Evolutionary conservation across 331 rosid genomes (phyloP).

Genomic region (Rosa hybrid): DNA sequence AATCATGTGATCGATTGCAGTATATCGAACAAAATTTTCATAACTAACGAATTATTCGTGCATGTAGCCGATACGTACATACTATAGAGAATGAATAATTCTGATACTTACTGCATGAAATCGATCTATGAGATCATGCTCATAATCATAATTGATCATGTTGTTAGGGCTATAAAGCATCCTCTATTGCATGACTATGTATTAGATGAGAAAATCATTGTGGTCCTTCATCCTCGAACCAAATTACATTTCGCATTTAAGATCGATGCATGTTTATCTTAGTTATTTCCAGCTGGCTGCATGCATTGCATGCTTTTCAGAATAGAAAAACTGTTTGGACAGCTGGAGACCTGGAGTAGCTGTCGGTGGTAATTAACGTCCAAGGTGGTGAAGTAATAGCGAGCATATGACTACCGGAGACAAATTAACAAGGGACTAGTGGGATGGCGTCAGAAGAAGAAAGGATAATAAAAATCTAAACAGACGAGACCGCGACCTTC

Average conservation of each 20-base stretch:
- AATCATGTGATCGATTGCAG: too few species aligned
- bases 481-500: not conserved
- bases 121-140: not conserved
- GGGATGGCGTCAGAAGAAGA: not conserved
- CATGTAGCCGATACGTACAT: too few species aligned
- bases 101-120: too few species aligned
- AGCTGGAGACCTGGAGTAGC: not conserved
- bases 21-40: too few species aligned
- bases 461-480: not conserved
- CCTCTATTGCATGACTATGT: not conserved
- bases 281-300: not conserved
- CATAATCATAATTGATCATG: not conserved
- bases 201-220: not conserved
- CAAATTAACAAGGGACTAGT: not conserved
- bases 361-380: not conserved
- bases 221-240: not conserved
- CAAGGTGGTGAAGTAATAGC: not conserved
- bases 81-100: too few species aligned
- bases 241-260: not conserved
- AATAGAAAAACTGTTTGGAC: not conserved
- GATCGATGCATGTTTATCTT: not conserved
- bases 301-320: not conserved
- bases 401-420: not conserved
- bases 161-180: too few species aligned
- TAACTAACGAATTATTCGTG: too few species aligned